Conservation (phyloP, 768 basidiomycete species). For the Pisolithus marmoratus region DNA sequence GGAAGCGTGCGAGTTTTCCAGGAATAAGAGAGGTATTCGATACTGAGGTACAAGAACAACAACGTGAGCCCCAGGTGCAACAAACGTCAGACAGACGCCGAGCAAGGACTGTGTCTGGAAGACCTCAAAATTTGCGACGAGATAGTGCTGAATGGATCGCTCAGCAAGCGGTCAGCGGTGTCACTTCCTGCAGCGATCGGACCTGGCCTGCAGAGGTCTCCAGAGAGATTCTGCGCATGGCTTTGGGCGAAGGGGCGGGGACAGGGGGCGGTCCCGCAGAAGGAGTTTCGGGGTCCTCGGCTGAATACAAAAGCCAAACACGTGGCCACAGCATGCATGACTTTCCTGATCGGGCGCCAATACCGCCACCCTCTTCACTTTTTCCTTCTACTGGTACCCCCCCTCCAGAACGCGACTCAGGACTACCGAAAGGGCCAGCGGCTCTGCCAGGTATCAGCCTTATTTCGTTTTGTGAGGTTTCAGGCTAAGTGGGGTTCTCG, state of each 20-base stretch:
- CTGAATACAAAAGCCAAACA: constrained; percentile 8
- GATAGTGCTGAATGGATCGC: constrained; percentile 56
- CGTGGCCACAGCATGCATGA: constrained; percentile 13
- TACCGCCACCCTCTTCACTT: constrained; percentile 25
- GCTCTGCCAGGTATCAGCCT: constrained; percentile 19
- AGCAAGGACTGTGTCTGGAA: constrained; percentile 27
- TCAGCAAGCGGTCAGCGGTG: constrained; percentile 37
- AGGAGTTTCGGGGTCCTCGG: constrained; percentile 19
- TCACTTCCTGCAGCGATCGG: constrained; percentile 24
- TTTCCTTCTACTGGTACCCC: constrained; percentile 20
- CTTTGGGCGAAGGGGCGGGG: constrained; percentile 30
- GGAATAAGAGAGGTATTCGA: constrained; percentile 20
- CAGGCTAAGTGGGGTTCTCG: background rate
- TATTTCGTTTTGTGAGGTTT: background rate
- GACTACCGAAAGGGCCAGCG: constrained; percentile 17
- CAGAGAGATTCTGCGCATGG: constrained; percentile 47
- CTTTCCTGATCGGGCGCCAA: constrained; percentile 13
- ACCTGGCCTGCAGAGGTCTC: constrained; percentile 59
- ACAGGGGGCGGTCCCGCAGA: constrained; percentile 6
- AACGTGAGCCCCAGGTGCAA: background rate
- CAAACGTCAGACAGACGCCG: constrained; percentile 5
- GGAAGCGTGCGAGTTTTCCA: constrained; percentile 24
- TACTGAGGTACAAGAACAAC: constrained; percentile 6
- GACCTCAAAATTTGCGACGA: constrained; percentile 37
- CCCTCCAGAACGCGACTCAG: constrained; percentile 15